Base-by-base conservation (phyloP, 1,139 yeast species). In the Suzukiozyma palmioleophila region DNA sequence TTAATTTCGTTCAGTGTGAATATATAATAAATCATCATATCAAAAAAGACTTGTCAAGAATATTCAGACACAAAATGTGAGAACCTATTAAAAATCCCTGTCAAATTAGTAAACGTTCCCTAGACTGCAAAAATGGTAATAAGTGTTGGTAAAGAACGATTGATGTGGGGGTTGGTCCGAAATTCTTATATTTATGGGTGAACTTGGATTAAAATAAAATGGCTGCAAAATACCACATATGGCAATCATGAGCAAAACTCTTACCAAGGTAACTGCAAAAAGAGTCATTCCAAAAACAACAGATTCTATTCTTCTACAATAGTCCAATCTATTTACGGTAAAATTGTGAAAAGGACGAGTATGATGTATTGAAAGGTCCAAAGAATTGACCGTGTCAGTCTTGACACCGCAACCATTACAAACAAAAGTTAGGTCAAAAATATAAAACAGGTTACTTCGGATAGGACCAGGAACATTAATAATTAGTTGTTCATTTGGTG, bases 1-100 rank as follows among this genome's bases (percentile, higher is more conserved):
- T 49, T 43, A 51, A 53, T 59, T 78, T 76, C 75, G 75, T 75
- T 76, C 81, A 76, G 81, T 76, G 81, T 76, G 81, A 76, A 76
- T 76, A 75, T 67, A 57, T 60, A 61, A 54, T 33, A 59, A 54
- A 73, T 75, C 80, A 76, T 75, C 81, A 76, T 33, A 33, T 33
- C 13, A 33, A 24, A 33, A 33, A 8, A 26, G 29, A 26, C 29
- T 26, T 10, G n/a, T 26, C 29, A 33, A 33, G 35, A 33, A 21
- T 21, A 33, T 33, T 25, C 25, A 33, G 28, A 33, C 22, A 33
- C 25, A 33, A 33, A 13, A 33, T 18, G 14, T 29, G 8, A 7
- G 5, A 29, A 11, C 7, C 21, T 12, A 14, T 8, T 26, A 26
- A 10, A 11, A 26, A 29, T 29, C n/a, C 21, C n/a, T 29, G 14